Evolutionary conservation across 2,329 filamentous ascomycete species (phyloP).

Genomic region (Zymoseptoria brevis): DNA sequence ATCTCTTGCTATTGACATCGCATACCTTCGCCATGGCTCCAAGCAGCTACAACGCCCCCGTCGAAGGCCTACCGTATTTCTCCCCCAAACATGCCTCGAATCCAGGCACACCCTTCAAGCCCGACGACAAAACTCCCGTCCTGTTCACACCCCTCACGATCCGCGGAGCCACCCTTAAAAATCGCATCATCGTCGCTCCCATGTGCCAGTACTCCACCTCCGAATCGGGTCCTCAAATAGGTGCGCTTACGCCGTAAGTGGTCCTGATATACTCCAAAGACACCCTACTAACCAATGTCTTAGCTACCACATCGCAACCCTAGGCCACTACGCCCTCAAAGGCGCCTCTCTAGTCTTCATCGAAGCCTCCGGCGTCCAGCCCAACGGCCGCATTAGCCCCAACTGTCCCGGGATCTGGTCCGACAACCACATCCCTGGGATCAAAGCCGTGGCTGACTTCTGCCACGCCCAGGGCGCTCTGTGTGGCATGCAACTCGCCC

Average conservation of each 20-base stretch:
- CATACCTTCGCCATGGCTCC: slow-evolving; percentile 7
- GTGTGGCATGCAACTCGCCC: slow-evolving; percentile 70
- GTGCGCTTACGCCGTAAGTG: slow-evolving; percentile 59
- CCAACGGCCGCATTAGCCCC: slow-evolving; percentile 75
- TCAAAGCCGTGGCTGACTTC: slow-evolving; percentile 66
- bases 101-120: slow-evolving; percentile 38
- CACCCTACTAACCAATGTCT: not conserved
- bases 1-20: not conserved
- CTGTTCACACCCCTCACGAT: slow-evolving; percentile 51
- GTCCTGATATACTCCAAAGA: not conserved
- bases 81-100: slow-evolving; percentile 37
- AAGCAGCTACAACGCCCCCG: slow-evolving; percentile 34
- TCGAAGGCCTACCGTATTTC: slow-evolving; percentile 40
- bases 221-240: slow-evolving; percentile 39
- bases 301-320: slow-evolving; percentile 68
- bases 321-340: slow-evolving; percentile 67
- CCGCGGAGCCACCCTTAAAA: slow-evolving; percentile 53
- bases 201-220: slow-evolving; percentile 62
- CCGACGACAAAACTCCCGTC: slow-evolving; percentile 47
- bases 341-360: slow-evolving; percentile 67
- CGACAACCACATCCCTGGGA: slow-evolving; percentile 67
- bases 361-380: slow-evolving; percentile 69
- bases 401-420: slow-evolving; percentile 74
- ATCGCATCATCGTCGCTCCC: slow-evolving; percentile 54
- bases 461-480: slow-evolving; percentile 68